Percentiles rank a stretch among this genome's conserved stretches.
These are phyloP conservation scores for Tilletia setariae DNA, from an alignment of 1,284 basidiomycete genomes.

Conservation along the genomic window DNA sequence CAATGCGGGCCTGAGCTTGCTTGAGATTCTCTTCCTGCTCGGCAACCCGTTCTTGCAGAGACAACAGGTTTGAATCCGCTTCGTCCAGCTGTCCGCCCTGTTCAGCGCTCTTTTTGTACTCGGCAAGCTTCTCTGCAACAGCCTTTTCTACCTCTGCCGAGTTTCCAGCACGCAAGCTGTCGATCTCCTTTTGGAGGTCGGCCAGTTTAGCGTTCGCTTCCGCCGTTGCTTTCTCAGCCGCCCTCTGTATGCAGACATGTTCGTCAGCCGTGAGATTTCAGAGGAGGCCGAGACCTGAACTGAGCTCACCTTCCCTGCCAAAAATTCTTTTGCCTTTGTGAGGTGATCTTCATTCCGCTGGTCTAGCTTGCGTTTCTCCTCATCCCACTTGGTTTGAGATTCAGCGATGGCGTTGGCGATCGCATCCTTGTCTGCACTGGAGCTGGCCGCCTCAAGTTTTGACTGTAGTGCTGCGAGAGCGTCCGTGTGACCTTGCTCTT, in stretches of 20 bases:
- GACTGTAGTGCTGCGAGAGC: slow-evolving; percentile 53
- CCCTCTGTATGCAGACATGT: background rate
- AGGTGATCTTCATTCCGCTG: slow-evolving; percentile 38
- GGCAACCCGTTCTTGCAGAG: slow-evolving; percentile 21
- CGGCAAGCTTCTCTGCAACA: slow-evolving; percentile 26
- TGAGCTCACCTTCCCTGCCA: slow-evolving; percentile 4
- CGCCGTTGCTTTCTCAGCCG: slow-evolving; percentile 7
- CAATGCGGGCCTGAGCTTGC: slow-evolving; percentile 29
- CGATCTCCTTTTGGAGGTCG: slow-evolving; percentile 24
- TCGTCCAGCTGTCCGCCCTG: background rate
- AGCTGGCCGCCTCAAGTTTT: slow-evolving; percentile 52
- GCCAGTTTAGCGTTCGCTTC: slow-evolving; percentile 17
- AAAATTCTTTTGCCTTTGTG: slow-evolving; percentile 34
- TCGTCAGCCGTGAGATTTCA: background rate
- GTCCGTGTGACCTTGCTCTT: slow-evolving; percentile 51
- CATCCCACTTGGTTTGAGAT: slow-evolving; percentile 38
- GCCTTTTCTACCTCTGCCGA: slow-evolving; percentile 40
- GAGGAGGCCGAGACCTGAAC: background rate
- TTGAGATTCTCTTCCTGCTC: slow-evolving; percentile 6
- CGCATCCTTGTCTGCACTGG: slow-evolving; percentile 25
- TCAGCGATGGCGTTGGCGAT: slow-evolving; percentile 28
- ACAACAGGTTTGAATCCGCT: background rate
- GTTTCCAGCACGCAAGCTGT: slow-evolving; percentile 34
- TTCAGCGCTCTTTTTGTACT: slow-evolving; percentile 17
- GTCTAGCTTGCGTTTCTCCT: slow-evolving; percentile 32